phyloP scores from a whole-genome alignment of 805 yeast species.

The Yamadazyma sp. region DNA sequence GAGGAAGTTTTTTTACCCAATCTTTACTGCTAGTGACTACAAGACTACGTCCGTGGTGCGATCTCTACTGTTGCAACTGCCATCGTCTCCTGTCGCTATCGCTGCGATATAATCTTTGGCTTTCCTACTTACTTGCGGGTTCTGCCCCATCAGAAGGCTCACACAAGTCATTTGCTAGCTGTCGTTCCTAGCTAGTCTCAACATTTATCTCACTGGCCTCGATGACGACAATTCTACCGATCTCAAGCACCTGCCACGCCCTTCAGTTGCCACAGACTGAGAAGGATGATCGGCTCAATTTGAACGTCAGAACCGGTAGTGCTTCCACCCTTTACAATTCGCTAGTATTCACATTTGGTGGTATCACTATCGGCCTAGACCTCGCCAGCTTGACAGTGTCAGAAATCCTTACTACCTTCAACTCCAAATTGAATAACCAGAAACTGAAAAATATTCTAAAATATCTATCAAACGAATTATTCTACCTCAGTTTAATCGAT shows the following conservation, averaged over 20 bases:
- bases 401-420: conserved; percentile 40
- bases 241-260: conserved; percentile 59
- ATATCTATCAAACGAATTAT: conserved; percentile 63
- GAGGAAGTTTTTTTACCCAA: no score
- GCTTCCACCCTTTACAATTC: conserved; percentile 59
- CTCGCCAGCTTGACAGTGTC: conserved; percentile 39
- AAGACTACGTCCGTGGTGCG: no score
- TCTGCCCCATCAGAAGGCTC: no score
- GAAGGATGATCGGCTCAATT: conserved; percentile 52
- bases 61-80: no score
- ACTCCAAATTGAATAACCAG: conserved; percentile 25
- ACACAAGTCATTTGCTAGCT: no score
- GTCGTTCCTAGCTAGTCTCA: no score
- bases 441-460: conserved; percentile 26
- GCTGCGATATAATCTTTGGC: no score
- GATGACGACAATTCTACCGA: conserved; percentile 66
- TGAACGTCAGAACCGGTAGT: conserved; percentile 69
- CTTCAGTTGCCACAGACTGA: conserved; percentile 54
- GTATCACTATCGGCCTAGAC: conserved; percentile 58
- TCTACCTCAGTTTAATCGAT: conserved; percentile 57
- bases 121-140: no score
- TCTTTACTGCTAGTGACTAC: no score
- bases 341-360: conserved; percentile 65
- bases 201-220: background rate
- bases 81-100: no score